Percentiles rank a stretch among this genome's conserved stretches.
phyloP scores from a whole-genome alignment of 352 stramenopile species.

The Globisporangium camurandrum region DNA sequence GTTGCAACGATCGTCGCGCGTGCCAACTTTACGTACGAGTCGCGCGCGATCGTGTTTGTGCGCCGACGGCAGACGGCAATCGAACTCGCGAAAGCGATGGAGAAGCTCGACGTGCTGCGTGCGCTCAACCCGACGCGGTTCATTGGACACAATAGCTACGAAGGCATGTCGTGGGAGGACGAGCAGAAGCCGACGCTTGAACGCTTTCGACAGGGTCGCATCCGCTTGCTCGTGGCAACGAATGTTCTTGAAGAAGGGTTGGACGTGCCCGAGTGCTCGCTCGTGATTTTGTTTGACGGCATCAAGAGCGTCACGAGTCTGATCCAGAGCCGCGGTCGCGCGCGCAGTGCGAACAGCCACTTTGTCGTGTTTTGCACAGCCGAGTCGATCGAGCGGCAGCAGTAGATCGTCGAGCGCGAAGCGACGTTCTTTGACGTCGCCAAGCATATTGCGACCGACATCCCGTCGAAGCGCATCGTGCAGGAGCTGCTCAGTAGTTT shows the following conservation, averaged over 20 bases:
- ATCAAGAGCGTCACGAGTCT: constrained; percentile 62
- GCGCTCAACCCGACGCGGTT: constrained; percentile 66
- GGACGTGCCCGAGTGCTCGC: constrained; percentile 68
- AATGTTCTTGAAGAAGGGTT: constrained; percentile 78
- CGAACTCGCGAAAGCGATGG: constrained; percentile 57
- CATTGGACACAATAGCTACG: constrained; percentile 73
- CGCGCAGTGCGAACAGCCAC: constrained; percentile 39
- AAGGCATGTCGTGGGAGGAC: constrained; percentile 77
- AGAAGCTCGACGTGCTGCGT: constrained; percentile 36
- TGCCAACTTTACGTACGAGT: constrained; percentile 42
- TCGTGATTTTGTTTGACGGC: constrained; percentile 75
- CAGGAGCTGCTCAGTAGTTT: constrained; percentile 23
- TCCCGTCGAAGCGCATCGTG: constrained; percentile 42
- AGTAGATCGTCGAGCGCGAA: constrained; percentile 53
- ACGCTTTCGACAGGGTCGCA: constrained; percentile 53
- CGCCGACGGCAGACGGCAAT: constrained; percentile 58
- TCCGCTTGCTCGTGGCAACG: constrained; percentile 65
- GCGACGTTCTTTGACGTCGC: constrained; percentile 31
- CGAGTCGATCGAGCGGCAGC: constrained; percentile 26
- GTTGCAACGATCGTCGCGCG: constrained; percentile 38
- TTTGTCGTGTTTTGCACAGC: constrained; percentile 67
- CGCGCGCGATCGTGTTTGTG: constrained; percentile 75
- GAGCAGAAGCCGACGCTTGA: constrained; percentile 70
- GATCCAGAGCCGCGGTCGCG: constrained; percentile 69
- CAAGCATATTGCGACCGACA: constrained; percentile 21